Evolutionary conservation across 192 early-diverging fungal species (phyloP).

Genomic region (Linnemannia zychae): DNA sequence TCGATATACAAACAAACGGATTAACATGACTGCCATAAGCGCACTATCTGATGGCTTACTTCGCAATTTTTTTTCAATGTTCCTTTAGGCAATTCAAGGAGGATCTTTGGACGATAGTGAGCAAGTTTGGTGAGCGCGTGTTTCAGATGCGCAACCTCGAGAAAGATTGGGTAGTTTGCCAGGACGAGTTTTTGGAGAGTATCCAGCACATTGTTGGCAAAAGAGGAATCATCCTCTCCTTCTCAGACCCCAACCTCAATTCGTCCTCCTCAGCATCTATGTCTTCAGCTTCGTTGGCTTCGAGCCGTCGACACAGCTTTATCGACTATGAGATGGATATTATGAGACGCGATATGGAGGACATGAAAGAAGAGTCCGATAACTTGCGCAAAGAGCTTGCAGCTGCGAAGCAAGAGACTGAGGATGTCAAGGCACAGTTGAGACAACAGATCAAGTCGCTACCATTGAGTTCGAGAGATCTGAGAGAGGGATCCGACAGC

Average conservation of each 20-base stretch:
- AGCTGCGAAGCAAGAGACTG: conserved; percentile 18
- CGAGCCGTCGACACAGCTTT: conserved; percentile 49
- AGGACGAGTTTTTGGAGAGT: conserved; percentile 52
- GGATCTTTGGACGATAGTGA: conserved; percentile 66
- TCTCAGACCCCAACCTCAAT: conserved; percentile 21
- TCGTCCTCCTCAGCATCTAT: conserved; percentile 33
- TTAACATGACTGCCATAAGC: neutral
- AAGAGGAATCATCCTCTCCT: conserved; percentile 27
- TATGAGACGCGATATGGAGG: conserved; percentile 38
- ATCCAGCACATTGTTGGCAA: conserved; percentile 60
- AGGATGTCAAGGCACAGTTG: conserved; percentile 35
- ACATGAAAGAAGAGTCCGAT: conserved; percentile 37
- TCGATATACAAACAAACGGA: neutral
- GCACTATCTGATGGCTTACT: neutral
- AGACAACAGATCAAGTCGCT: conserved; percentile 19
- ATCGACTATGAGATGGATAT: conserved; percentile 50
- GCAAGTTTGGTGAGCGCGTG: conserved; percentile 59
- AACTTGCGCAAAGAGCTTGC: conserved; percentile 26
- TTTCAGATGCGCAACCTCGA: conserved; percentile 46
- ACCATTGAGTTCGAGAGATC: conserved; percentile 11
- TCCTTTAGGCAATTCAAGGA: conserved; percentile 50
- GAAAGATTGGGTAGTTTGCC: conserved; percentile 53
- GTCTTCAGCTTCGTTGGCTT: conserved; percentile 23
- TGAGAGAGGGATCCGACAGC: conserved; percentile 31
- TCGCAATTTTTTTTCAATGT: too few species aligned